Base-by-base conservation (phyloP, 371 early-diverging fungal genomes). In the Apophysomyces ossiformis region DNA sequence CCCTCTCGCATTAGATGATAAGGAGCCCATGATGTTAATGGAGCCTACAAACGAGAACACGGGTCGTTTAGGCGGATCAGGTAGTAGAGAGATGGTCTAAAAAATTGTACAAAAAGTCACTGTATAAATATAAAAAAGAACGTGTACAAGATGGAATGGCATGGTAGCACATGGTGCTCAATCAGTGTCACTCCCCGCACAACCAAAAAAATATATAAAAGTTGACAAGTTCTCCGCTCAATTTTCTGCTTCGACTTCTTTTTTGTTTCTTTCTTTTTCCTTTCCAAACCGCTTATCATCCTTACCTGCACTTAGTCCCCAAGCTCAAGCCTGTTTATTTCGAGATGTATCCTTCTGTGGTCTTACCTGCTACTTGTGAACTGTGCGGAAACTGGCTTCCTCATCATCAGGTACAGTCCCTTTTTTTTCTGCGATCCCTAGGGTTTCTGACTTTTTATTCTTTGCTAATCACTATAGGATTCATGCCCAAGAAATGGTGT, bases 331-430 rank as follows among this genome's bases (percentile, higher is more conserved):
- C 32, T 26, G 32, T 26, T 26, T 26, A 26, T 26, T 26, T 26
- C 32, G 32, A 26, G 2, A 61, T 62, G 63, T 37, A 38, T 39
- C 57, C 64, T 37, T 56, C 32, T 32, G 18, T 11, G 13, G 13
- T 43, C 15, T 13, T 63, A 26, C 73, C 73, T 57, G 73, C 73
- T 50, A 73, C 73, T 37, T 73, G 73, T 54, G 73, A 73, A 69
- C 73, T 73, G 21, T 73, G 73, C 43, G 73, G 73, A 57, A 50
- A 50, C 39, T 73, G 73, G 73, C 60, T 73, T 21, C 73, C 73
- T 26, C 37, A 73, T 26, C 73, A 73, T 41, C 57, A 64, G 61
- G 73, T 73, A 61, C 32, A 58, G 61, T 21, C n/a, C 9, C n/a
- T 5, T 7, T 7, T 21, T 50, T n/a, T 18, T 7, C 11, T 50